Percentiles rank a stretch among this genome's conserved stretches.
phyloP scores from a whole-genome alignment of 2,329 filamentous ascomycete species.

The Beauveria sp. region DNA sequence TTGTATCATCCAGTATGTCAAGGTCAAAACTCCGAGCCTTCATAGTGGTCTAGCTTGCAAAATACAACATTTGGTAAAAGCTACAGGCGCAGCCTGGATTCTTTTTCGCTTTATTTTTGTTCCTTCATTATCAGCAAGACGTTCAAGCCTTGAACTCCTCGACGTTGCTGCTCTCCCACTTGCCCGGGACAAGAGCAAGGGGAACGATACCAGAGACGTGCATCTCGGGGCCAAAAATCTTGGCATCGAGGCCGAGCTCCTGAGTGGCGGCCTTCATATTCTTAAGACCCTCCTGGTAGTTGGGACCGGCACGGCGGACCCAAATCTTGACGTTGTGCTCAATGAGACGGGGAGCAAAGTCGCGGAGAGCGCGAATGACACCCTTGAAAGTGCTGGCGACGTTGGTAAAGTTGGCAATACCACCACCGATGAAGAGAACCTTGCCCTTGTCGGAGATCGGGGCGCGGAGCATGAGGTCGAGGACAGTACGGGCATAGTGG shows the following conservation, averaged over 20 bases:
- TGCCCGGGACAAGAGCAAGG: slow-evolving; percentile 66
- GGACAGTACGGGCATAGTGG: slow-evolving; percentile 95
- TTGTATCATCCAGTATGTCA: slow-evolving; percentile 10
- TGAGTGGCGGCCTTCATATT: slow-evolving; percentile 97
- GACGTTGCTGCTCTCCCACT: slow-evolving; percentile 53
- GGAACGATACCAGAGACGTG: slow-evolving; percentile 97
- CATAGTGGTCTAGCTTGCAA: slow-evolving; percentile 26
- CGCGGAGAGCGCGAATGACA: slow-evolving; percentile 91
- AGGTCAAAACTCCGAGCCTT: slow-evolving; percentile 17
- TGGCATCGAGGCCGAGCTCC: slow-evolving; percentile 73
- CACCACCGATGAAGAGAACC: slow-evolving; percentile 98
- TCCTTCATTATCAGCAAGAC: not conserved
- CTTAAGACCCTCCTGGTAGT: slow-evolving; percentile 99
- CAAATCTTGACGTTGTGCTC: slow-evolving; percentile 99
- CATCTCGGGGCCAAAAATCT: slow-evolving; percentile 71
- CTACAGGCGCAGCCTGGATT: slow-evolving; percentile 5
- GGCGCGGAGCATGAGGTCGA: slow-evolving; percentile 94
- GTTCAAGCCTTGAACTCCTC: slow-evolving; percentile 53
- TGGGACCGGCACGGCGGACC: slow-evolving; percentile 81
- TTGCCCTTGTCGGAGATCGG: slow-evolving; percentile 83
- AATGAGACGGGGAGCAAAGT: slow-evolving; percentile 74
- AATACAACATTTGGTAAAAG: slow-evolving; percentile 23
- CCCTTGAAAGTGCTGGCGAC: slow-evolving; percentile 99
- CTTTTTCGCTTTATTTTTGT: not conserved
- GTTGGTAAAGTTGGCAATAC: slow-evolving; percentile 99